A percentile compares a stretch with the other conserved stretches of the same genome.
Conservation (phyloP, 2,329 filamentous ascomycete genomes). For the Aspergillus sp. region DNA sequence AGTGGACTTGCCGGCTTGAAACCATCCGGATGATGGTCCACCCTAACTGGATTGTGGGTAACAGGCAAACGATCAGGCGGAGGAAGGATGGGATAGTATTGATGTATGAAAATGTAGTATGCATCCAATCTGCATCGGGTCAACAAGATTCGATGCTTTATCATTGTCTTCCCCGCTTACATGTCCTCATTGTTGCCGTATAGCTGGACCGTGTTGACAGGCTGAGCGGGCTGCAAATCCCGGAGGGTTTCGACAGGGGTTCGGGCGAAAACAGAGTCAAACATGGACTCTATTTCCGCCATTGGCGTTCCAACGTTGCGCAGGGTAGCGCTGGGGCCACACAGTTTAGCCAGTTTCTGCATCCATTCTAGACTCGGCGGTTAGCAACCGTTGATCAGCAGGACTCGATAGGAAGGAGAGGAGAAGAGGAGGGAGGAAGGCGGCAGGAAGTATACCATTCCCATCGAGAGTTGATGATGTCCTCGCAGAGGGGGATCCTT, state of each 20-base stretch:
- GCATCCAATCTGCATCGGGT: constrained; percentile 27
- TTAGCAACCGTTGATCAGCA: not conserved
- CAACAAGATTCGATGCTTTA: not conserved
- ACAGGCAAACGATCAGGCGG: constrained; percentile 22
- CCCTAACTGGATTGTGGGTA: constrained; percentile 17
- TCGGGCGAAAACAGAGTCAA: constrained; percentile 39
- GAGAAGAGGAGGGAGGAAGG: not conserved
- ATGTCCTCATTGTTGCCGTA: constrained; percentile 48
- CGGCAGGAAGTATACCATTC: constrained; percentile 4
- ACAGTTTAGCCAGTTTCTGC: constrained; percentile 24
- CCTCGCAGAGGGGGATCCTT: constrained; percentile 1
- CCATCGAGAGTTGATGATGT: not conserved
- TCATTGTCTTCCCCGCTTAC: constrained; percentile 31
- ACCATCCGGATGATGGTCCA: not conserved
- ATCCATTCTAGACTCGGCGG: constrained; percentile 19
- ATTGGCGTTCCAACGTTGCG: constrained; percentile 50
- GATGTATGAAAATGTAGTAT: constrained; percentile 36
- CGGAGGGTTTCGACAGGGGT: not conserved
- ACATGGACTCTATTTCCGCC: constrained; percentile 53
- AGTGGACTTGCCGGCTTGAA: constrained; percentile 29
- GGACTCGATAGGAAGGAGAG: not conserved
- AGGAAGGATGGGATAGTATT: constrained; percentile 33
- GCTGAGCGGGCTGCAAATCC: not conserved
- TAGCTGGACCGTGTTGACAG: constrained; percentile 38
- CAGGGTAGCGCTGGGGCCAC: constrained; percentile 53